phyloP scores from a whole-genome alignment of 192 early-diverging fungal species.

The Phlyctochytrium arcticum region DNA sequence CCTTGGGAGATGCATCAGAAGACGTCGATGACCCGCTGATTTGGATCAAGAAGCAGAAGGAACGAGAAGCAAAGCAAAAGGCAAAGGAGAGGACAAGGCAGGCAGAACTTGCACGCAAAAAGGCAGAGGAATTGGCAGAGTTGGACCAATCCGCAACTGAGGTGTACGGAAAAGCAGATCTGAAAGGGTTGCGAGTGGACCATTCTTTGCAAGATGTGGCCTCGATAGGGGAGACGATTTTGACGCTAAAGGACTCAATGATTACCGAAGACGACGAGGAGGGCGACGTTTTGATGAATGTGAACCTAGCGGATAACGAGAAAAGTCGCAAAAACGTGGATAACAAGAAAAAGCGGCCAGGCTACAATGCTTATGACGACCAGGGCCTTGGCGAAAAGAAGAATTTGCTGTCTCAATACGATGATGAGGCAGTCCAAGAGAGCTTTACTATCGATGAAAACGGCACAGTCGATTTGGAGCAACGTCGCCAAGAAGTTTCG shows the following conservation, averaged over 20 bases:
- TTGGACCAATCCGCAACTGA: constrained; percentile 23
- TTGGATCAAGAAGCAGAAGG: constrained; percentile 62
- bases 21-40: constrained; percentile 58
- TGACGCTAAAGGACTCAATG: constrained; percentile 80
- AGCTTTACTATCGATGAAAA: constrained; percentile 54
- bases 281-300: constrained; percentile 70
- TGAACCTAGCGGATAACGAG: constrained; percentile 65
- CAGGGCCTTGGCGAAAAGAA: constrained; percentile 57
- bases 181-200: constrained; percentile 70
- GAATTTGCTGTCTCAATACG: constrained; percentile 71
- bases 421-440: constrained; percentile 54
- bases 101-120: constrained; percentile 32
- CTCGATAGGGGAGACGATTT: constrained; percentile 68
- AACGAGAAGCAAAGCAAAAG: constrained; percentile 44
- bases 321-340: constrained; percentile 66
- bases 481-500: constrained; percentile 30
- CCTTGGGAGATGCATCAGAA: constrained; percentile 56
- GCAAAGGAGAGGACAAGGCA: constrained; percentile 42
- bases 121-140: constrained; percentile 32
- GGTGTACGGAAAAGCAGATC: constrained; percentile 36
- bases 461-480: constrained; percentile 40
- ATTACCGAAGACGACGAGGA: constrained; percentile 67
- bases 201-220: constrained; percentile 67
- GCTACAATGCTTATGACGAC: constrained; percentile 73
- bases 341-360: constrained; percentile 61